Percentiles rank a stretch among this genome's conserved stretches.
These are phyloP conservation scores for Periconia macrospinosa DNA, from an alignment of 2,329 filamentous ascomycete genomes.

Conservation along the genomic window DNA sequence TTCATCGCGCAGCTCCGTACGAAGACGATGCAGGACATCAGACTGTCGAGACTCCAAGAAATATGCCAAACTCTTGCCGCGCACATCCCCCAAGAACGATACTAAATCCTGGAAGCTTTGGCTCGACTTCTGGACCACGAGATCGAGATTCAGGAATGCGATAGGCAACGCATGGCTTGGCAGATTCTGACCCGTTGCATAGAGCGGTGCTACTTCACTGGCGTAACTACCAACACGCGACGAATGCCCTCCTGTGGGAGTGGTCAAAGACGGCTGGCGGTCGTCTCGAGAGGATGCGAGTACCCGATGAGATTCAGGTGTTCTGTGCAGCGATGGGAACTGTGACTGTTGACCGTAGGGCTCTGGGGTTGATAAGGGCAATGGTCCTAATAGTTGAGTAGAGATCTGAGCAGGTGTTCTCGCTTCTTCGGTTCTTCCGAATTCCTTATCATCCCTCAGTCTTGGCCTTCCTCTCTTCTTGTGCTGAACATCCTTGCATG, in stretches of 20 bases:
- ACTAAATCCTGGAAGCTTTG: constrained; percentile 49
- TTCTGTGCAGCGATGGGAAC: constrained; percentile 23
- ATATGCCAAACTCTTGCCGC: constrained; percentile 46
- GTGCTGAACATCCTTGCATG: constrained; percentile 81
- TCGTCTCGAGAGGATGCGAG: constrained; percentile 22
- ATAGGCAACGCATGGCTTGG: constrained; percentile 34
- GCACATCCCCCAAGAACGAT: constrained; percentile 40
- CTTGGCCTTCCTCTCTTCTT: constrained; percentile 81
- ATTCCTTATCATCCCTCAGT: constrained; percentile 62
- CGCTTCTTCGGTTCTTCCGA: constrained; percentile 32
- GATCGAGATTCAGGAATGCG: constrained; percentile 52
- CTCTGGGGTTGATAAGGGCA: constrained; percentile 21
- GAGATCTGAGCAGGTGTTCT: constrained; percentile 27
- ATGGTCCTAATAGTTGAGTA: constrained; percentile 26
- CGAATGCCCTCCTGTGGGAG: constrained; percentile 16
- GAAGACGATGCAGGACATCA: constrained; percentile 48
- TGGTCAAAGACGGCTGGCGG: constrained; percentile 15
- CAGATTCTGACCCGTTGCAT: constrained; percentile 25
- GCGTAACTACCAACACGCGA: constrained; percentile 21
- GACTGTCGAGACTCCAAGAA: constrained; percentile 46
- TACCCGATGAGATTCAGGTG: constrained; percentile 25
- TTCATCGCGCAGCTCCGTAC: constrained; percentile 50
- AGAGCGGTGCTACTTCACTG: constrained; percentile 18
- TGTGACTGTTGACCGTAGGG: constrained; percentile 22
- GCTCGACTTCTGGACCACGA: constrained; percentile 51